phyloP scores from a whole-genome alignment of 306 rosid genomes.

The Vigna unguiculata region DNA sequence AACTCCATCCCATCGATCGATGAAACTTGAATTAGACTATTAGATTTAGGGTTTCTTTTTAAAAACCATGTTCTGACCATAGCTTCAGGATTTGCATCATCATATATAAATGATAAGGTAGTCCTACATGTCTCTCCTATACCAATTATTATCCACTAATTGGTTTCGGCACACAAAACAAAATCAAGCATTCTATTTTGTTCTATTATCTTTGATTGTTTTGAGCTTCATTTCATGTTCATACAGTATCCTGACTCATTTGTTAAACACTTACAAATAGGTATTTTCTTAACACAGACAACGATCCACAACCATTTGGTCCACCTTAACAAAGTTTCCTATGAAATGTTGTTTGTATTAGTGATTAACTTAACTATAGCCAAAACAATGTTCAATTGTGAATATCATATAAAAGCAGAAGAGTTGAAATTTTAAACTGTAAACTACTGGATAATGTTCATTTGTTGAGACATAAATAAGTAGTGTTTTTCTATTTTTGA shows the following conservation, averaged over 20 bases:
- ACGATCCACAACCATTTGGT: too few species aligned
- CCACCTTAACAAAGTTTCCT: background rate
- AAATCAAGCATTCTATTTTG: background rate
- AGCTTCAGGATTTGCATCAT: background rate
- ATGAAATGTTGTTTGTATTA: background rate
- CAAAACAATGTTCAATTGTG: background rate
- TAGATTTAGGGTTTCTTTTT: too few species aligned
- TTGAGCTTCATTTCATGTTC: background rate
- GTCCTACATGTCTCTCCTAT: constrained; percentile 27
- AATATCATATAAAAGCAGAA: background rate
- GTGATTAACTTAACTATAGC: background rate
- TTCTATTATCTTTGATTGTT: background rate
- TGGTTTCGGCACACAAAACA: background rate
- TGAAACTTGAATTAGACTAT: too few species aligned
- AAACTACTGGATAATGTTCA: background rate
- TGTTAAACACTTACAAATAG: too few species aligned
- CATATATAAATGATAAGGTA: constrained; percentile 36
- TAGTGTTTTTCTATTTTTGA: background rate
- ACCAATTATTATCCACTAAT: background rate
- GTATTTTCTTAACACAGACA: too few species aligned
- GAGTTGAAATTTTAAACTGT: background rate
- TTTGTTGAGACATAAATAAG: background rate
- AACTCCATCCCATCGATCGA: too few species aligned
- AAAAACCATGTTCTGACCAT: too few species aligned
- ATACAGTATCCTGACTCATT: too few species aligned